phyloP scores from a whole-genome alignment of 2,329 filamentous ascomycete species.

The Cladosporium austrohemisphaericum region DNA sequence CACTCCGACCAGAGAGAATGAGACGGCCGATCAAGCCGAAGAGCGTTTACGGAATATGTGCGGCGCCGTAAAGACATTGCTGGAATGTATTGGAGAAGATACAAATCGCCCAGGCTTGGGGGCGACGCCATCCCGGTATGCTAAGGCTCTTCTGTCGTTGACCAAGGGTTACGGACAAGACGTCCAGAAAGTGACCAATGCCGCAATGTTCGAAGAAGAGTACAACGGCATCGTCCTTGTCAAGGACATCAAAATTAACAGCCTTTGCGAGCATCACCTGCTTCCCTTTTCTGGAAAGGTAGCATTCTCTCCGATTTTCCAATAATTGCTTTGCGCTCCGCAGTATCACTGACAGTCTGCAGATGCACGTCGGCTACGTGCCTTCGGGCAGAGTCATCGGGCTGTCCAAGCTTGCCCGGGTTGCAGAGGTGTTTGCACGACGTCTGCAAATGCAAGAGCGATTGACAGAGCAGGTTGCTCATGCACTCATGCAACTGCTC shows the following conservation, averaged over 20 bases:
- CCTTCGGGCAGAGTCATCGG: slow-evolving; percentile 82
- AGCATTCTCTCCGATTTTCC: too few species aligned
- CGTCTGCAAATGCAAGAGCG: slow-evolving; percentile 90
- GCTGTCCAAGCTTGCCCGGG: slow-evolving; percentile 84
- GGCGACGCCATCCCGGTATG: slow-evolving; percentile 72
- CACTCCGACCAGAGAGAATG: too few species aligned
- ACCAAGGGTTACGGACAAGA: slow-evolving; percentile 93
- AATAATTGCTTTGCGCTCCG: too few species aligned
- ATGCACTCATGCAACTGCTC: slow-evolving; percentile 82
- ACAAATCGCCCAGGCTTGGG: slow-evolving; percentile 56
- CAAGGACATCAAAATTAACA: slow-evolving; percentile 89
- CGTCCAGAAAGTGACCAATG: slow-evolving; percentile 78
- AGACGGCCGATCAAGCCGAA: too few species aligned
- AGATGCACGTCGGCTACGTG: slow-evolving; percentile 96
- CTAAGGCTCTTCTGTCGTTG: slow-evolving; percentile 85
- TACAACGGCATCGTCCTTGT: slow-evolving; percentile 94
- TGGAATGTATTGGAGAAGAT: slow-evolving; percentile 60
- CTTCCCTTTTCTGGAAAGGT: slow-evolving; percentile 92
- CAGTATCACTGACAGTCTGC: too few species aligned
- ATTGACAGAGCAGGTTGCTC: slow-evolving; percentile 85
- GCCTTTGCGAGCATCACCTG: slow-evolving; percentile 89
- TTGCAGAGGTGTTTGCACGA: slow-evolving; percentile 89
- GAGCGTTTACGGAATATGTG: slow-evolving; percentile 53
- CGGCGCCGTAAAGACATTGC: slow-evolving; percentile 55
- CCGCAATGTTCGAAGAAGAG: slow-evolving; percentile 86